Conservation (phyloP, 306 rosid species). For the Vicia faba region DNA sequence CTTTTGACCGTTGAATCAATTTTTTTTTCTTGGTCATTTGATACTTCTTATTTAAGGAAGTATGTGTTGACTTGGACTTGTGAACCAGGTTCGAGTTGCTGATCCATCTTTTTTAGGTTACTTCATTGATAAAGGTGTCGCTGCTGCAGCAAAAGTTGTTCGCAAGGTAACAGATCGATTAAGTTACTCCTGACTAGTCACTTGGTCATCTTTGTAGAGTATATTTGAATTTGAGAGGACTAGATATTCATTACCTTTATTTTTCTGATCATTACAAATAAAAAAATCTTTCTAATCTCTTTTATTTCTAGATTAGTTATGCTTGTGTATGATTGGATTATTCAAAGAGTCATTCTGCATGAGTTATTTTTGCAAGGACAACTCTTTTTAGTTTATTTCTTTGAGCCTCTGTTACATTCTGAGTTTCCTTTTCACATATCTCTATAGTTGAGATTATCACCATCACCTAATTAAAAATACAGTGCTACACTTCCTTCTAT, state of each 20-base stretch:
- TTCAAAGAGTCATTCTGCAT: constrained; percentile 10
- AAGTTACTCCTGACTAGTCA: constrained; percentile 22
- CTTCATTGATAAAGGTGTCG: constrained; percentile 93
- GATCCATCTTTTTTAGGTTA: constrained; percentile 95
- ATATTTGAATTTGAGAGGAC: constrained; percentile 28
- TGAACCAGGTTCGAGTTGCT: constrained; percentile 91
- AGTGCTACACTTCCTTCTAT: not conserved
- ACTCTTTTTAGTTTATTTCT: not conserved
- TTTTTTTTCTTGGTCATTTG: constrained; percentile 20
- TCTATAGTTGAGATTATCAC: not conserved
- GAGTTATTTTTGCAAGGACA: constrained; percentile 8
- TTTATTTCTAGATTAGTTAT: constrained; percentile 17
- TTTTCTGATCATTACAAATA: constrained; percentile 17
- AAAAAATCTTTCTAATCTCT: constrained; percentile 8
- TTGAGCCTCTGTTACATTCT: constrained; percentile 7
- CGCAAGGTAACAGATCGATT: constrained; percentile 69
- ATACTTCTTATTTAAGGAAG: constrained; percentile 28
- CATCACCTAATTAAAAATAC: not conserved
- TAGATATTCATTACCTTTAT: constrained; percentile 6
- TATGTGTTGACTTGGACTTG: constrained; percentile 46
- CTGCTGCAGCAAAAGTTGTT: constrained; percentile 95
- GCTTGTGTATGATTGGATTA: constrained; percentile 16
- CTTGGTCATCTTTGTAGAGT: constrained; percentile 6
- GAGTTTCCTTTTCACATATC: constrained; percentile 9
- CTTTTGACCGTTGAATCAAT: constrained; percentile 26